These are phyloP conservation scores for Lathyrus oleraceus DNA, from an alignment of 306 rosid genomes.

Conservation along the genomic window DNA sequence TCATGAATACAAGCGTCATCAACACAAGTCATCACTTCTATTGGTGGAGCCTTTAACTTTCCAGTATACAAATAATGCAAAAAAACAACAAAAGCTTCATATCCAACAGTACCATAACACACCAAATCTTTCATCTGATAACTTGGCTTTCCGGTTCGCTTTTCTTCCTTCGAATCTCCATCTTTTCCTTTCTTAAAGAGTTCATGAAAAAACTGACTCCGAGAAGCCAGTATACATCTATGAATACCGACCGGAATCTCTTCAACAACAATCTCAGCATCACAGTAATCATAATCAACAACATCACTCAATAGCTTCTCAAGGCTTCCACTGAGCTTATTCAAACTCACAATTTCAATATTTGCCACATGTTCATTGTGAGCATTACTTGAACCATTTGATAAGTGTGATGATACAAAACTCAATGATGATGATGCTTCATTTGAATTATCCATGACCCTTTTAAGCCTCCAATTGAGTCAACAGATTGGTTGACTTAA, in stretches of 20 bases:
- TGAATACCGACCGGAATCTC: constrained; percentile 63
- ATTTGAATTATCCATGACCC: constrained; percentile 59
- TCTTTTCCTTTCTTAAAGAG: constrained; percentile 64
- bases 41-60: constrained; percentile 69
- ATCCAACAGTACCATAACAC: constrained; percentile 63
- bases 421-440: constrained; percentile 78
- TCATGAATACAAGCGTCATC: constrained; percentile 76
- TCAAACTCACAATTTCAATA: constrained; percentile 63
- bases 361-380: constrained; percentile 46
- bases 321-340: constrained; percentile 76
- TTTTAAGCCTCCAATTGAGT: constrained; percentile 25
- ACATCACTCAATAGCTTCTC: constrained; percentile 66
- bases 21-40: constrained; percentile 78
- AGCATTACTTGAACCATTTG: constrained; percentile 62
- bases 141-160: constrained; percentile 53
- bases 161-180: constrained; percentile 51
- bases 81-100: constrained; percentile 68
- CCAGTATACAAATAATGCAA: constrained; percentile 88
- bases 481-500: constrained; percentile 27
- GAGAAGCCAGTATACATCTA: constrained; percentile 75
- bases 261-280: constrained; percentile 78
- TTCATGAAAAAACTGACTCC: constrained; percentile 75
- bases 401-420: constrained; percentile 71
- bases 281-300: constrained; percentile 65
- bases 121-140: constrained; percentile 73